Evolutionary conservation across 2,329 filamentous ascomycete genomes (phyloP), one percentile per base, ranked within the genome.

Genomic region (Trichoderma sp.): DNA sequence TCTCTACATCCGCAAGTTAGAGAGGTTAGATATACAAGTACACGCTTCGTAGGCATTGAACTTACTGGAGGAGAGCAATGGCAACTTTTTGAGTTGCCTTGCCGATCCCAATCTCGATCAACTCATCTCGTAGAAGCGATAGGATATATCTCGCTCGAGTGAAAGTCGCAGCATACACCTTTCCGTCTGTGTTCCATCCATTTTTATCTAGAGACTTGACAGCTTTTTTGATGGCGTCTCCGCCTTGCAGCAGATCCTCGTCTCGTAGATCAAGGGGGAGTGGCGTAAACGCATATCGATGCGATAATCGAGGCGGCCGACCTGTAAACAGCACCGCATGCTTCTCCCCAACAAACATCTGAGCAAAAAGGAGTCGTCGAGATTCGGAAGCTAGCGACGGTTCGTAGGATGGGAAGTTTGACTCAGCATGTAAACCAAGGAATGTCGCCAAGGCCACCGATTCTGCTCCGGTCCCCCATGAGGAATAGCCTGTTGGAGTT

Each of bases 101-200:
- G 2, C 83, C 83, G 0, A 89, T 76, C 0, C 86, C 86, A 27
- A 89, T 80, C 71, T 89, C 85, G 5, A 90, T 79, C 5, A 90
- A 83, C 59, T 90, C 87, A 70, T 90, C 87, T 2, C 85, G 81
- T 8, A 89, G 80, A 0, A 80, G 74, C 2, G 83, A 82, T 43
- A 89, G 80, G 13, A 82, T 79, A 1, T 81, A 79, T 56, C 83
- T 82, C 0, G 84, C 82, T 31, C 87, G 79, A 0, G 79, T 73
- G 67, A 83, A 81, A 0, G 86, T 87, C 0, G 81, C 78, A 0
- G 83, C 74, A 24, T 83, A 78, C 0, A 87, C 72, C 0, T 76
- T 74, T 0, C 83, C 83, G 1, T 79, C 73, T 0, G 79, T 82
- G 43, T 86, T 87, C 85, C 86, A 89, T 0, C 87, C 87, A 47